These are phyloP conservation scores for Rosa rugosa DNA, from an alignment of 306 rosid genomes.

Conservation along the genomic window DNA sequence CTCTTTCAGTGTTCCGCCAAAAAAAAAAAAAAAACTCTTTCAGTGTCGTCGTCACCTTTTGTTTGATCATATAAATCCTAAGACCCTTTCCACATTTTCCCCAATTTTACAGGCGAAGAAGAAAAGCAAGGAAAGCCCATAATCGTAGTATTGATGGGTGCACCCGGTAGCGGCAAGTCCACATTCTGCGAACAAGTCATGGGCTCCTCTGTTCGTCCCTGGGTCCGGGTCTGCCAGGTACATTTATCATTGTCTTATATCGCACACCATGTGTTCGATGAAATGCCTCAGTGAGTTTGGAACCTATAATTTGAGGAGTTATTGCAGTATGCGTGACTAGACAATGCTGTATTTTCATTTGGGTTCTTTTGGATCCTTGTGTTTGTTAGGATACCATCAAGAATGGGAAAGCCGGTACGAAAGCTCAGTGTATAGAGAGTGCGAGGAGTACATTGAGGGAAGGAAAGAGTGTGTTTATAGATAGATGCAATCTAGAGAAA, in stretches of 20 bases:
- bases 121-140: slow-evolving; percentile 41
- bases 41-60: background rate
- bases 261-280: slow-evolving; percentile 39
- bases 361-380: slow-evolving; percentile 19
- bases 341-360: background rate
- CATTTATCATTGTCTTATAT: background rate
- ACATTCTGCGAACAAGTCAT: slow-evolving; percentile 82
- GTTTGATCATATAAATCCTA: background rate
- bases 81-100: background rate
- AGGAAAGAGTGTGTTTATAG: slow-evolving; percentile 76
- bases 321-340: too few species aligned
- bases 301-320: background rate
- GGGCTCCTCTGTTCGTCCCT: slow-evolving; percentile 58
- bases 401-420: slow-evolving; percentile 84
- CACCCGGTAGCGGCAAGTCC: slow-evolving; percentile 92
- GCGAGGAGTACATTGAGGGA: slow-evolving; percentile 63
- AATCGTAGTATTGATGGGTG: slow-evolving; percentile 72
- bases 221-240: slow-evolving; percentile 94
- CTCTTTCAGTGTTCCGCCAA: too few species aligned
- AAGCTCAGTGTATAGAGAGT: slow-evolving; percentile 68
- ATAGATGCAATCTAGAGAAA: slow-evolving; percentile 75
- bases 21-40: too few species aligned
- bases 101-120: slow-evolving; percentile 23
- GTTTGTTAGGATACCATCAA: slow-evolving; percentile 69
- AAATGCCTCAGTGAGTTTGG: slow-evolving; percentile 36